Base-by-base conservation (phyloP, 176 grass and related monocot genomes). In the Lolium perenne region DNA sequence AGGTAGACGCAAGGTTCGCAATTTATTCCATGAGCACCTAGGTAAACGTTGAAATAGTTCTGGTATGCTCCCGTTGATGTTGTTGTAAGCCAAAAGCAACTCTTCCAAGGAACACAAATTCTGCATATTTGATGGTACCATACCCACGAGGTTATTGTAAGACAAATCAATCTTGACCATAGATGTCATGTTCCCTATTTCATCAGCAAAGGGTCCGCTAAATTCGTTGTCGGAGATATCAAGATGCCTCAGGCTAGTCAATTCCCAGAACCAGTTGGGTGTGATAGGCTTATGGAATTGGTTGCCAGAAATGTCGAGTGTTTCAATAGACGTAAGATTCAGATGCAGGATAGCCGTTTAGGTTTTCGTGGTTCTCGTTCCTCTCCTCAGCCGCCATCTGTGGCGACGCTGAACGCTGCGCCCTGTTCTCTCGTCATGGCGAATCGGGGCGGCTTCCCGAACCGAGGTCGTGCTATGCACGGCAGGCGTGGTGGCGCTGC, bases 201-300 rank as follows among this genome's bases (percentile, higher is more conserved):
- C 3, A 1, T 50, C 1, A 13, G 83, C 60, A 1, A 78, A 53
- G 0, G 21, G 71, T 2, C 83, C 58, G 20, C 62, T 0, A 3
- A 86, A 54, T 5, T 13, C 1, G 22, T 7, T 68, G 0, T 0
- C 0, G 0, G 1, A 2, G n/a, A 76, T 1, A 23, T 49, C 15
- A 18, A 85, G 79, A 26, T 14, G 0, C 17, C 58, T 66, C 2
- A 90, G 79, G 2, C n/a, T 47, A 8, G 83, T 86, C 1, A 85
- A 18, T 43, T 40, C 14, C 74, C 61, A 85, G 68, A 78, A 78
- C 74, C 83, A 85, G 18, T 78, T 85, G 48, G 20, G 32, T 56
- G 60, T 0, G 5, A 69, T 26, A 11, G 0, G 21, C 10, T 43
- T 45, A 58, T 9, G 0, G n/a, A 85, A 56, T 13, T 0, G 0